These are phyloP conservation scores for Dinochytrium kinnereticum DNA, from an alignment of 371 early-diverging fungal genomes.

Conservation along the genomic window DNA sequence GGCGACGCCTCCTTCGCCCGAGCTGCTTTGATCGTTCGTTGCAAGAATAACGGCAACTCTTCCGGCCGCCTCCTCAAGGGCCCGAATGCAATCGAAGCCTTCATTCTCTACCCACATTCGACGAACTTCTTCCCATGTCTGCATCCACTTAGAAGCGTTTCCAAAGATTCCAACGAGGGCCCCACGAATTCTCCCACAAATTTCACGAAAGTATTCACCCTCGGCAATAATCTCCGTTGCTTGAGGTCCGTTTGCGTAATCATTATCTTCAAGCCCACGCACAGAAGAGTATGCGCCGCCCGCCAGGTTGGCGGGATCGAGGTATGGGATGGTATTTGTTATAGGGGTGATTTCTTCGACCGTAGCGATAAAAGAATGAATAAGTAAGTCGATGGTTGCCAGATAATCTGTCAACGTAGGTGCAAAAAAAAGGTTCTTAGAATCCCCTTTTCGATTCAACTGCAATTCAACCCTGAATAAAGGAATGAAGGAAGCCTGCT, in stretches of 20 bases:
- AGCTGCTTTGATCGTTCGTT: slow-evolving; percentile 9
- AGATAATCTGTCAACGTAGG: slow-evolving; percentile 44
- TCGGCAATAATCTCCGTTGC: slow-evolving; percentile 43
- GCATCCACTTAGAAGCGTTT: slow-evolving; percentile 48
- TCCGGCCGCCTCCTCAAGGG: slow-evolving; percentile 32
- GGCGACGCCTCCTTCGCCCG: slow-evolving; percentile 42
- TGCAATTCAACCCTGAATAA: slow-evolving; percentile 46
- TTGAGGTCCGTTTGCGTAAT: slow-evolving; percentile 44
- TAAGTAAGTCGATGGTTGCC: slow-evolving; percentile 37
- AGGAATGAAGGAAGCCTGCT: slow-evolving; percentile 30
- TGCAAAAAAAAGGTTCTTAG: slow-evolving; percentile 31
- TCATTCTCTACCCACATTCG: slow-evolving; percentile 51
- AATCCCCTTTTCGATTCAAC: slow-evolving; percentile 20
- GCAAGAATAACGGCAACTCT: slow-evolving; percentile 36
- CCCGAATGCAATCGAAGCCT: slow-evolving; percentile 29
- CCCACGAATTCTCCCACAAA: slow-evolving; percentile 51
- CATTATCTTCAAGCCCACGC: slow-evolving; percentile 36
- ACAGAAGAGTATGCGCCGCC: slow-evolving; percentile 41
- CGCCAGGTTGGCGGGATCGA: slow-evolving; percentile 44
- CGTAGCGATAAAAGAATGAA: slow-evolving; percentile 42
- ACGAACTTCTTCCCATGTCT: slow-evolving; percentile 35
- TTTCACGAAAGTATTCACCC: slow-evolving; percentile 49
- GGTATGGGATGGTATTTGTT: slow-evolving; percentile 48
- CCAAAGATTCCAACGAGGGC: slow-evolving; percentile 48
- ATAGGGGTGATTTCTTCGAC: slow-evolving; percentile 41